Base-by-base conservation (phyloP, 2,329 filamentous ascomycete species). In the Chaetomiaceae sp. region DNA sequence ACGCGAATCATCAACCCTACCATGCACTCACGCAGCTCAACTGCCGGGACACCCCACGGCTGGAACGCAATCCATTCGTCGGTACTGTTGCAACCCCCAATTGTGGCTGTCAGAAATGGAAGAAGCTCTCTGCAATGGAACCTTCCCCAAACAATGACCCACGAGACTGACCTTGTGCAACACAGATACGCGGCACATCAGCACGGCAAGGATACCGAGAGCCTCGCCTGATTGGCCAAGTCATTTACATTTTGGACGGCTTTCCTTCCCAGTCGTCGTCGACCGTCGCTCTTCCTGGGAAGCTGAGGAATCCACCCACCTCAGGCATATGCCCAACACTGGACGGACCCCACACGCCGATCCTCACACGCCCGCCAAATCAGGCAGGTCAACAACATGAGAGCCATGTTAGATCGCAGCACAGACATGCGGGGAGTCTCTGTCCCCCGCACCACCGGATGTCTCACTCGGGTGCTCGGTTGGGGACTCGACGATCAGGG, bases 61-160 rank as follows among this genome's bases (percentile, higher is more conserved):
- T n/a, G n/a, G n/a, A n/a, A n/a, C n/a, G n/a, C n/a, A n/a, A n/a
- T n/a, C n/a, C n/a, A n/a, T n/a, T n/a, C n/a, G n/a, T n/a, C n/a
- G n/a, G n/a, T n/a, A n/a, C n/a, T n/a, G n/a, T n/a, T n/a, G n/a
- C n/a, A n/a, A n/a, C n/a, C n/a, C n/a, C n/a, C n/a, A n/a, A n/a
- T n/a, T n/a, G n/a, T n/a, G n/a, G n/a, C n/a, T n/a, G n/a, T n/a
- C n/a, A n/a, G n/a, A n/a, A n/a, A n/a, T n/a, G n/a, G n/a, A n/a
- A n/a, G n/a, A n/a, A n/a, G n/a, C n/a, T n/a, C n/a, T 21, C 41
- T 43, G 27, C 41, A 43, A 31, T 43, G 41, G 27, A 33, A 43
- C 41, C 41, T 5, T 43, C 7, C 41, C 41, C 41, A 12, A 20
- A n/a, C 41, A 43, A 21, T 16, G 21, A 12, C 19, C 12, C 16